Base-by-base conservation (phyloP, 768 basidiomycete genomes). In the Suillus bovinus region DNA sequence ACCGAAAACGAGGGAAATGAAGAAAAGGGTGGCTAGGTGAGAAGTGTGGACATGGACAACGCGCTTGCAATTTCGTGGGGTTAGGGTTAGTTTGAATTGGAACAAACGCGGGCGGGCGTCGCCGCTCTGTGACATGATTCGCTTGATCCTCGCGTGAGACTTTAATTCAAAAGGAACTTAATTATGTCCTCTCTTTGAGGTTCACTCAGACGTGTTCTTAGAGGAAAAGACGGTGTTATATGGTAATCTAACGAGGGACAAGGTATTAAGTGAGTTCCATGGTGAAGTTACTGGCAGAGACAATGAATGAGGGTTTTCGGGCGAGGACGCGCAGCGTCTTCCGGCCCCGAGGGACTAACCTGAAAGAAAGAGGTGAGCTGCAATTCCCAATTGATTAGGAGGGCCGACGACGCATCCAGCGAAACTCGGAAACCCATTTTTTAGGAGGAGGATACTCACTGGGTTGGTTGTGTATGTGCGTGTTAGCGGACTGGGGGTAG, bases 41-140 rank as follows among this genome's bases (percentile, higher is more conserved):
- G 66, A 66, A 69, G 50, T 31, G n/a, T 7, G 50, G 44, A 29
- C 61, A 52, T n/a, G 29, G 31, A 38, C 8, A 4, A 34, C 54
- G 50, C 50, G 31, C 16, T 49, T 36, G n/a, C 17, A 63, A 42
- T 46, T 31, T 20, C 42, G 31, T 69, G n/a, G 20, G 70, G 72
- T 71, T 71, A 71, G 70, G 71, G 66, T 71, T 73, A 57, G 47
- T 38, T 29, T 44, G 34, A 44, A 61, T 13, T 5, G 20, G 9
- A 50, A 50, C 22, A 14, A 2, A 14, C 13, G 11, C 33, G 8
- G 33, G 33, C 33, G 33, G 33, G 1, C 8, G 9, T 34, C 33
- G 33, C 33, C 33, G 33, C 33, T 34, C 10, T 9, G 20, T 42
- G 41, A 20, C 10, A 38, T n/a, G 9, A 38, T 9, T 34, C 33